Evolutionary conservation across 2,329 filamentous ascomycete species (phyloP), one percentile per base, ranked within the genome.

Genomic region (Pseudonectria buxi): DNA sequence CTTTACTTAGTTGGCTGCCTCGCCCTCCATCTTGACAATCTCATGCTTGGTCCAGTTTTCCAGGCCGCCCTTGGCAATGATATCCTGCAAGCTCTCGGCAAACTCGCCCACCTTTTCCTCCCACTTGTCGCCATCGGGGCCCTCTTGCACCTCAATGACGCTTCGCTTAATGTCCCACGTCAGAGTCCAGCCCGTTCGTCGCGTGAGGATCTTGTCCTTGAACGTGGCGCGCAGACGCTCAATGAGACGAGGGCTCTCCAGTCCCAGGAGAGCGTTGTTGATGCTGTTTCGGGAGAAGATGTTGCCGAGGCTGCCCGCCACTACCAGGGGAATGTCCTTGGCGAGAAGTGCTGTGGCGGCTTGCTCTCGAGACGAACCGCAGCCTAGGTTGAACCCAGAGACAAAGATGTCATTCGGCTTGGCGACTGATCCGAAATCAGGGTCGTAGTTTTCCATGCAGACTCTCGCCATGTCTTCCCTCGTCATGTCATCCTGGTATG

Each of bases 401-500:
- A 95, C 88, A 1, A 95, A 72, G 36, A 95, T 84, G 54, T 95
- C 89, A 34, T 77, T 78, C 0, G 74, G 58, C 46, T 73, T 74
- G 29, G 83, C 80, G 27, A 81, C 67, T 2, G 63, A 57, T 7
- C 70, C 59, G 57, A 95, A 95, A 0, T 67, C 57, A 0, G 73
- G 64, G 57, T 95, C 89, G 64, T 94, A 95, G 69, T 95, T 95
- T 57, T 83, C 74, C 87, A 95, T 95, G 62, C 84, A 89, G 1
- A 88, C 87, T 47, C 84, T 69, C 0, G 87, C 86, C 89, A 95
- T 95, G 39, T 78, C 78, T 41, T 85, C 82, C 1, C 64, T 68
- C 0, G 83, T 66, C 1, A 95, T 72, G 50, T 85, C 75, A 57
- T 95, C 89, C 56, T 92, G 86, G 63, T 95, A 95, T 0, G 88